Base-by-base conservation (phyloP, 2,329 filamentous ascomycete species). In the Ophioceras dolichostomum region DNA sequence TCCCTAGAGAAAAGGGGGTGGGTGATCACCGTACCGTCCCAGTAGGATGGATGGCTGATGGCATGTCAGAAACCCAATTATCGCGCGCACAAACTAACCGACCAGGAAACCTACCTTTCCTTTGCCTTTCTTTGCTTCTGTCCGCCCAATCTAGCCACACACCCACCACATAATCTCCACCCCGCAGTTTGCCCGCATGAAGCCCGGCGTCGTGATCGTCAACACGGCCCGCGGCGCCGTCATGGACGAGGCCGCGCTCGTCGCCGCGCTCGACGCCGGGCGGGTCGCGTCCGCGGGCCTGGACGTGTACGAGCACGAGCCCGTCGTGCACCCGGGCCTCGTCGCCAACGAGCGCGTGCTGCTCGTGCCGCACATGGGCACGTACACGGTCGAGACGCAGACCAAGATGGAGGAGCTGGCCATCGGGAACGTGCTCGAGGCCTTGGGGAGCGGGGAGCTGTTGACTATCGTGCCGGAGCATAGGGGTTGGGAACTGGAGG, bases 311-410 rank as follows among this genome's bases (percentile, higher is more conserved):
- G 65, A 67, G 7, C 47, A 67, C 43, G 79, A 83, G 52, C 77
- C 78, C 4, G 41, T 54, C 28, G 62, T 78, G 2, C 62, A 71
- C 47, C 50, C 58, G 21, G 52, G 49, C 22, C 46, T 70, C 29
- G 60, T 60, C 0, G 53, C 51, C 1, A 48, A 42, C 8, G 33
- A 45, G 26, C 16, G 35, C 1, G 71, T 72, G 0, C 65, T 77
- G 58, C 51, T 82, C 38, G 73, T 78, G n/a, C 73, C 73, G 37
- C 79, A 82, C 50, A 79, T 79, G 45, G 78, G 76, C 1, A 77
- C 77, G 0, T 75, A 76, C 4, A 79, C 76, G 26, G 63, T 80
- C 12, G 75, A 80, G 52, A 77, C 76, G 42, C 74, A 77, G 47
- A 52, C 69, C n/a, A 75, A 72, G 4, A 80, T 82, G 45, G 78